Base-by-base conservation (phyloP, 345 rosid genomes). In the Limnanthes douglasii region DNA sequence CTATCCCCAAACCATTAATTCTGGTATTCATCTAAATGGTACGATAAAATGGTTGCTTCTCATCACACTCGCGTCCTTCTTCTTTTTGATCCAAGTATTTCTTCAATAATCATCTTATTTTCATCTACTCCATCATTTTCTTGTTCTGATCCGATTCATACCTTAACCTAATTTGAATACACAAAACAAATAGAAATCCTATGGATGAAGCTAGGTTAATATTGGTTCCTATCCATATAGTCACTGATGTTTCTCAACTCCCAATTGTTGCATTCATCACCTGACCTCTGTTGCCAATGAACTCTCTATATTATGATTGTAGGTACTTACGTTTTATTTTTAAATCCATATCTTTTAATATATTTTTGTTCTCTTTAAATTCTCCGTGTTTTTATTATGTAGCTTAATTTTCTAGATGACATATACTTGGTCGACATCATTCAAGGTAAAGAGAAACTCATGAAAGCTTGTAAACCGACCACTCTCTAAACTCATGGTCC, bases 391-490 rank as follows among this genome's bases (percentile, higher is more conserved):
- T 11, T 34, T 15, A 57, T 26, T 53, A 58, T 56, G 70, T 81
- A 88, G 97, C 70, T 88, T 64, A 86, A 95, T 13, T 88, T 88
- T 65, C 68, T 84, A 17, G 74, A 79, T 72, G 93, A 80, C 5
- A 64, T 88, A 46, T 88, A 69, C 61, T 65, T 88, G 62, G 86
- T 88, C 53, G 97, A 88, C 39, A 78, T 69, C 32, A 61, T 74
- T 41, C 43, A 66, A 51, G 95, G 97, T 41, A 93, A 84, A 54
- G 71, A 72, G 48, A 25, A 3, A 33, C 70, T 88, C 52, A 45
- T 88, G 66, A 61, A 57, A 55, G 92, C 94, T 6, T 88, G 95
- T 73, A 77, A 83, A 73, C 92, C 69, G 95, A 45, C 97, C 95
- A 15, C 53, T 88, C 43, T 65, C 86, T 18, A 90, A 76, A 59